A percentile compares a stretch with the other conserved stretches of the same genome.
Evolutionary conservation across 2,329 filamentous ascomycete genomes (phyloP).

Genomic region (Aspergillus quadricinctus): DNA sequence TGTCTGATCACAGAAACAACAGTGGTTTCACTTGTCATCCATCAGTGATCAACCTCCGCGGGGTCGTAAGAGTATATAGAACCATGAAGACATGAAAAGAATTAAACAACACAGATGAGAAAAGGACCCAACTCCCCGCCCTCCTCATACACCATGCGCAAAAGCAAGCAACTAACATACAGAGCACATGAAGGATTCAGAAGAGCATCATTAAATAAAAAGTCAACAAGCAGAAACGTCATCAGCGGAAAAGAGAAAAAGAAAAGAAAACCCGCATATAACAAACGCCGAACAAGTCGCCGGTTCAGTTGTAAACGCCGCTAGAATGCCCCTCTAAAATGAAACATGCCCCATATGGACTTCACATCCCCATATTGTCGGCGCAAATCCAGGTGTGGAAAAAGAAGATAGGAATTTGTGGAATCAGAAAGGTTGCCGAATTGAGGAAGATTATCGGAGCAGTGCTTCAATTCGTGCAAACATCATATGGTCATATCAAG

Average conservation of each 20-base stretch:
- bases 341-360: background rate
- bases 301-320: background rate
- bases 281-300: background rate
- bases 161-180: constrained; percentile 1
- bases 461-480: background rate
- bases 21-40: background rate
- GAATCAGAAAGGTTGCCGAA: too few relatives aligned
- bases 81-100: constrained; percentile 11
- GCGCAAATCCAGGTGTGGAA: background rate
- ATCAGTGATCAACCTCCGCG: constrained; percentile 15
- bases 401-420: background rate
- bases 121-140: constrained; percentile 15
- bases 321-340: background rate
- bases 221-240: constrained; percentile 4
- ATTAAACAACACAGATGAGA: constrained; percentile 12
- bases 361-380: background rate
- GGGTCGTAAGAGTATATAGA: constrained; percentile 5
- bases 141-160: constrained; percentile 19
- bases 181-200: constrained; percentile 2
- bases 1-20: background rate
- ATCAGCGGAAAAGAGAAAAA: constrained; percentile 3
- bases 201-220: constrained; percentile 8
- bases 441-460: background rate
- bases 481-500: background rate
- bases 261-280: constrained; percentile 2